A percentile compares a stretch with the other conserved stretches of the same genome.
Conservation (phyloP, 2,329 filamentous ascomycete species). For the Canariomyces notabilis region DNA sequence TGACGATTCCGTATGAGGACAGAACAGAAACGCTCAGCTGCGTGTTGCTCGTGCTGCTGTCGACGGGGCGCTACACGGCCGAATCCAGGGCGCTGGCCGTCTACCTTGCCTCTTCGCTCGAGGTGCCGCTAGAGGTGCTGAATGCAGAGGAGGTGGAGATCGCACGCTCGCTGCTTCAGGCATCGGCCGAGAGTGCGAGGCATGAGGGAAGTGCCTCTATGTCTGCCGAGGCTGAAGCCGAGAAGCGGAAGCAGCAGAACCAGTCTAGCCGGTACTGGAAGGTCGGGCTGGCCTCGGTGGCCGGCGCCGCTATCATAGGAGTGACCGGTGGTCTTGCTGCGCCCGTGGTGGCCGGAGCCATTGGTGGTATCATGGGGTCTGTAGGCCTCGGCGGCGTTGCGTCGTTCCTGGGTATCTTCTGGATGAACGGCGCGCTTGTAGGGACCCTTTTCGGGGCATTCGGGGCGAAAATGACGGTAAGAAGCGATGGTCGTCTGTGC, state of each 20-base stretch:
- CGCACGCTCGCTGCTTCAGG: slow-evolving; percentile 67
- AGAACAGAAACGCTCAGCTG: slow-evolving; percentile 63
- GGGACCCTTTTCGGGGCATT: slow-evolving; percentile 86
- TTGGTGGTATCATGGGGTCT: slow-evolving; percentile 79
- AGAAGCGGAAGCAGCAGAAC: slow-evolving; percentile 67
- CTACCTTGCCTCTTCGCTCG: slow-evolving; percentile 62
- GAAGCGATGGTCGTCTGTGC: slow-evolving; percentile 11
- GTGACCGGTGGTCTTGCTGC: slow-evolving; percentile 88
- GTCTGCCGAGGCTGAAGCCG: slow-evolving; percentile 70
- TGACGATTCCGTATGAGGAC: slow-evolving; percentile 53
- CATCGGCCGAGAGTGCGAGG: slow-evolving; percentile 41
- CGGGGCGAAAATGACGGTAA: slow-evolving; percentile 65
- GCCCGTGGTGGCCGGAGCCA: slow-evolving; percentile 77
- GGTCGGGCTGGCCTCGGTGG: slow-evolving; percentile 81
- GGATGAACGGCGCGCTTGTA: slow-evolving; percentile 79
- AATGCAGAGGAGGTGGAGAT: slow-evolving; percentile 69
- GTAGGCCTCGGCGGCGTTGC: slow-evolving; percentile 81
- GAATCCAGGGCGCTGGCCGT: slow-evolving; percentile 66
- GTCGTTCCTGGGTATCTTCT: slow-evolving; percentile 79
- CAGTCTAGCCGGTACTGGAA: slow-evolving; percentile 75
- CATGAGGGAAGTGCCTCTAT: no score
- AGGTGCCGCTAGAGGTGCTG: slow-evolving; percentile 56
- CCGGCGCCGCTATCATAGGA: slow-evolving; percentile 84
- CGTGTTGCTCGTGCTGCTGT: slow-evolving; percentile 64
- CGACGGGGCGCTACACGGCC: slow-evolving; percentile 68